phyloP scores from a whole-genome alignment of 1,284 basidiomycete species.

The Ustilago crameri region DNA sequence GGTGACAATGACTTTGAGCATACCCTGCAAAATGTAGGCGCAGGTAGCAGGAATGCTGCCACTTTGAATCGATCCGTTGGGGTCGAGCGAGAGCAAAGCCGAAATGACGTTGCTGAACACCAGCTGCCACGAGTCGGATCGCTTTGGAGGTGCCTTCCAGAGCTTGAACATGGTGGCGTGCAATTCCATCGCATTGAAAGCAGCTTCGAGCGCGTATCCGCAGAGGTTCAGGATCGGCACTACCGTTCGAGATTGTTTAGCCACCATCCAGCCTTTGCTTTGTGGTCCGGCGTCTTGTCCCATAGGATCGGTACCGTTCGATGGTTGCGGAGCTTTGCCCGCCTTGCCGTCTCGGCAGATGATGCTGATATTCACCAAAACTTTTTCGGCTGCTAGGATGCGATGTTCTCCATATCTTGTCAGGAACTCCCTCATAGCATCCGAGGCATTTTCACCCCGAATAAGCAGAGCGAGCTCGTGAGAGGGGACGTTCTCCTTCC shows the following conservation, averaged over 20 bases:
- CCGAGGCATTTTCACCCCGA: slow-evolving; percentile 28
- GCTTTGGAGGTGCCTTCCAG: slow-evolving; percentile 38
- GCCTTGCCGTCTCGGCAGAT: slow-evolving; percentile 21
- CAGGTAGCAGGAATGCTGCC: slow-evolving; percentile 47
- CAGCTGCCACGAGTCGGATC: slow-evolving; percentile 38
- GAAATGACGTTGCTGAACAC: slow-evolving; percentile 29
- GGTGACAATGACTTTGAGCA: slow-evolving; percentile 38
- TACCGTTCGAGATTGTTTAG: slow-evolving; percentile 31
- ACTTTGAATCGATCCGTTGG: slow-evolving; percentile 25
- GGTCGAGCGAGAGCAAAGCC: slow-evolving; percentile 25
- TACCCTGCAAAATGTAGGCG: slow-evolving; percentile 35
- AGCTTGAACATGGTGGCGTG: slow-evolving; percentile 45
- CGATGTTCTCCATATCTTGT: slow-evolving; percentile 27
- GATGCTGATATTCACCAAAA: slow-evolving; percentile 23
- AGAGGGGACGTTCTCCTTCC: slow-evolving; percentile 23
- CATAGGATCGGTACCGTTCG: not conserved
- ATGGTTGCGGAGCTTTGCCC: not conserved
- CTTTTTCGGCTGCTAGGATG: slow-evolving; percentile 36
- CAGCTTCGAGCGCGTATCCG: slow-evolving; percentile 40
- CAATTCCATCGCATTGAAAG: slow-evolving; percentile 45
- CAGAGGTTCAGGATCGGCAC: slow-evolving; percentile 30
- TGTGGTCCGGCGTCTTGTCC: not conserved
- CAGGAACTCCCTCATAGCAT: slow-evolving; percentile 24
- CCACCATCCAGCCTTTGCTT: slow-evolving; percentile 17
- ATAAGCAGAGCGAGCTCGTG: slow-evolving; percentile 24